phyloP scores from a whole-genome alignment of 1,284 basidiomycete species.

The Microbotryomycetes sp. region DNA sequence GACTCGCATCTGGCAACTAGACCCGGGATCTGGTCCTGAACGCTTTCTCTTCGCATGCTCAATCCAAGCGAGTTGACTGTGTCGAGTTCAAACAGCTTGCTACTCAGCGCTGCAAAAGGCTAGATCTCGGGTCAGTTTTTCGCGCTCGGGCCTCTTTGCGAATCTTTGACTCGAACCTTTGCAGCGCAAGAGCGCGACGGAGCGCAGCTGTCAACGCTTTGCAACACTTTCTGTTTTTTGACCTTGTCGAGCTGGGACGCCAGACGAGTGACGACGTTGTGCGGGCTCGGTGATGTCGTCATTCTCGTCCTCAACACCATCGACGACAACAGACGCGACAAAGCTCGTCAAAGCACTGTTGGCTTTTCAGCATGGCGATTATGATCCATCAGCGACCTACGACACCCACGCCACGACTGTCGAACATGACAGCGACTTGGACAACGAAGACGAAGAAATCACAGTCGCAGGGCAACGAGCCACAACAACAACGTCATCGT shows the following conservation, averaged over 20 bases:
- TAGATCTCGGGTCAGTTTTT: too few species aligned
- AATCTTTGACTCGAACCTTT: background rate
- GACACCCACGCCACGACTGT: too few species aligned
- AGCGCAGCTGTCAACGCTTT: background rate
- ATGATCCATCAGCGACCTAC: constrained; percentile 4
- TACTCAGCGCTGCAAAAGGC: too few species aligned
- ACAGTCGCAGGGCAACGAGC: constrained; percentile 3
- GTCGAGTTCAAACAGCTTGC: too few species aligned
- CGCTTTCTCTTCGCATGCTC: too few species aligned
- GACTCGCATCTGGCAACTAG: too few species aligned
- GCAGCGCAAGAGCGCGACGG: background rate
- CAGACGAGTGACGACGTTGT: too few species aligned
- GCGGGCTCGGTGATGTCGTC: too few species aligned
- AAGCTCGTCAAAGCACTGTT: constrained; percentile 20
- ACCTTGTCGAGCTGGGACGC: too few species aligned
- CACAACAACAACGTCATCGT: background rate
- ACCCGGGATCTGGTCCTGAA: too few species aligned
- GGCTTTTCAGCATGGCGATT: constrained; percentile 10
- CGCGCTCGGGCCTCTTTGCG: background rate
- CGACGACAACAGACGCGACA: background rate
- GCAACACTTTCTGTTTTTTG: background rate
- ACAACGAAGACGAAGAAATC: constrained; percentile 24
- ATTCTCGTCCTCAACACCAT: background rate
- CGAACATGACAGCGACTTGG: constrained; percentile 3
- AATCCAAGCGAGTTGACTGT: too few species aligned